These are phyloP conservation scores for Lasiodiplodia theobromae DNA, from an alignment of 2,329 filamentous ascomycete species.

Conservation along the genomic window DNA sequence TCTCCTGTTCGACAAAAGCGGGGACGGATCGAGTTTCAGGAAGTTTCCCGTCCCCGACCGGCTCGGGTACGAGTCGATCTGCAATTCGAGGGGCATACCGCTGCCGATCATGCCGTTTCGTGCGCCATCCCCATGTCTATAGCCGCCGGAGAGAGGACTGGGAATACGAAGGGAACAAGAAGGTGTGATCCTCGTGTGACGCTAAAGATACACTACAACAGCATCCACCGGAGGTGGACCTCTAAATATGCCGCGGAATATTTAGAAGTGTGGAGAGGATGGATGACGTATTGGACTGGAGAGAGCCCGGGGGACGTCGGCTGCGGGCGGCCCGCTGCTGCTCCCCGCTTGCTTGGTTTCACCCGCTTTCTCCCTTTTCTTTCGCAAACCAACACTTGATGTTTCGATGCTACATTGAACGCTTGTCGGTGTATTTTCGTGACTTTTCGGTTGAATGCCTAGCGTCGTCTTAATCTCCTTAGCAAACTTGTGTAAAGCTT, in stretches of 20 bases:
- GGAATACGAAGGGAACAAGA: slow-evolving; percentile 22
- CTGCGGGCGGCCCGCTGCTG: background rate
- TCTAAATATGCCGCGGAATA: background rate
- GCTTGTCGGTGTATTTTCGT: no score
- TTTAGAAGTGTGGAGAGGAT: background rate
- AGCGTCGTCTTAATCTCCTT: no score
- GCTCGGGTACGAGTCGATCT: background rate
- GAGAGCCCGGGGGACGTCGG: background rate
- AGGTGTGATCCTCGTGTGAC: slow-evolving; percentile 21
- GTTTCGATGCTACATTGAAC: no score
- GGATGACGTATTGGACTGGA: no score
- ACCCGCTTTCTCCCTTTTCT: background rate
- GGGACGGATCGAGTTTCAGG: slow-evolving; percentile 7
- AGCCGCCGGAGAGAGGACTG: background rate
- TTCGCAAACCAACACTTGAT: background rate
- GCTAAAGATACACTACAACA: background rate
- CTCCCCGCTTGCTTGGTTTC: background rate
- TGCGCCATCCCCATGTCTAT: slow-evolving; percentile 6
- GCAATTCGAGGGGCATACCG: background rate
- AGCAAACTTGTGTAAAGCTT: no score
- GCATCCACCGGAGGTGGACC: background rate
- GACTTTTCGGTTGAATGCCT: no score
- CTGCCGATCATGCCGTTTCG: slow-evolving; percentile 15
- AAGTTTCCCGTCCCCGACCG: background rate
- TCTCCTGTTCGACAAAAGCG: slow-evolving; percentile 25